Base-by-base conservation (phyloP, 2,329 filamentous ascomycete genomes). In the Epichloe uncinata region DNA sequence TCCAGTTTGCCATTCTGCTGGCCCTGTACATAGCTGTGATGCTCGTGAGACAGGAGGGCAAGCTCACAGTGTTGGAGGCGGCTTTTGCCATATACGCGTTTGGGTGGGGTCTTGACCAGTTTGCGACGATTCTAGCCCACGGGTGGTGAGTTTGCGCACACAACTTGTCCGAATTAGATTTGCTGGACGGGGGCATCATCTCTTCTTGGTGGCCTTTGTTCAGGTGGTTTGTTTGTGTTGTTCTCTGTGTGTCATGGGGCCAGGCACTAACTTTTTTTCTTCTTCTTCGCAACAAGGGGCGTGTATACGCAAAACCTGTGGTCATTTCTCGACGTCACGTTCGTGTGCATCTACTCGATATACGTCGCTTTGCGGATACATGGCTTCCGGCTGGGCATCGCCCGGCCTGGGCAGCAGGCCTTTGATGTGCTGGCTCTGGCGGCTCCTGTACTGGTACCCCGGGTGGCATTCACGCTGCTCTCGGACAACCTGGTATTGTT, bases 281-380 rank as follows among this genome's bases (percentile, higher is more conserved):
- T 11, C 3, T 9, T 4, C 35, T 4, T 13, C 35, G 35, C 13
- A 26, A 9, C 2, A 48, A 78, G 85, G 85, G 78, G 80, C 51
- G 87, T 93, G 1, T 90, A 93, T 60, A 89, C 87, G 0, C 86
- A 94, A 63, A 91, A 93, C 57, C 69, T 94, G 3, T 94, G 87
- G 87, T 88, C 86, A 0, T 93, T 94, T 59, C 75, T 94, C 15
- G 87, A 93, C 62, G 81, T 91, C 44, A 80, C 79, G 4, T 94
- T 91, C 59, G 77, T 81, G n/a, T 58, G 73, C 41, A 82, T 93
- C 34, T 93, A 86, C 61, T 70, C 74, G 57, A 66, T 74, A 15
- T 93, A 91, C 63, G 69, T 89, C 6, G 63, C 76, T 30, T 63
- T 90, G 34, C 82, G 87, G 4, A 66, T 87, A 13, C 77, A 84